Evolutionary conservation across 1,284 basidiomycete genomes (phyloP).

Genomic region (Trichosporon asahii): DNA sequence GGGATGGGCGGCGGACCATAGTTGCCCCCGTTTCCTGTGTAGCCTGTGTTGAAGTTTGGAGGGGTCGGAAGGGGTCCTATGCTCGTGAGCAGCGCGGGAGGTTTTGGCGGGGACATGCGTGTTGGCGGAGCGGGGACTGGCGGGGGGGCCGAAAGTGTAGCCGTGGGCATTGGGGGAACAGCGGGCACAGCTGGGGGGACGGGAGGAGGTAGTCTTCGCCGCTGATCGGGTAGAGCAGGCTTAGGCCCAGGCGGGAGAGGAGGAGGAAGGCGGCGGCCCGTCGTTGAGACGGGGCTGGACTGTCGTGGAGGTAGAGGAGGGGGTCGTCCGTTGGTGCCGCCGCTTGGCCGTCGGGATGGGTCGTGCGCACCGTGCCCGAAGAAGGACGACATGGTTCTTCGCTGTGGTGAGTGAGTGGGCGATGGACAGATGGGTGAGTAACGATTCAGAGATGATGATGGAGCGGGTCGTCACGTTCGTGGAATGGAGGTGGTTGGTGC

Average conservation of each 20-base stretch:
- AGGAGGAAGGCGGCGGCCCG: neutral
- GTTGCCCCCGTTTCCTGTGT: too few species aligned
- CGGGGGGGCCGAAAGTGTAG: neutral
- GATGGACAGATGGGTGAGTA: conserved; percentile 2
- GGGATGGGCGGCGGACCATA: neutral
- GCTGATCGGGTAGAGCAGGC: neutral
- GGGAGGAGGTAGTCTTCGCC: neutral
- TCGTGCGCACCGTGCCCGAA: neutral
- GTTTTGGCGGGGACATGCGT: neutral
- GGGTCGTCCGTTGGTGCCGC: neutral
- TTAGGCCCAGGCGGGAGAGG: neutral
- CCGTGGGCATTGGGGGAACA: neutral
- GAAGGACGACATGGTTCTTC: neutral
- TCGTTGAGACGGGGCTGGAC: neutral
- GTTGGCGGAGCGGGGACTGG: neutral
- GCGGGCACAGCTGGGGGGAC: neutral
- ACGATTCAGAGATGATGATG: neutral
- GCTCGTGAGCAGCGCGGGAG: neutral
- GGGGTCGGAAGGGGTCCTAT: neutral
- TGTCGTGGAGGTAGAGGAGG: neutral
- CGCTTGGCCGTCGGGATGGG: neutral
- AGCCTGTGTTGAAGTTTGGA: neutral
- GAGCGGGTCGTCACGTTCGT: neutral
- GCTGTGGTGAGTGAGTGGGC: neutral
- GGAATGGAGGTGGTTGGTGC: too few species aligned